Base-by-base conservation (phyloP, 176 grass and related monocot species). In the Lolium perenne region DNA sequence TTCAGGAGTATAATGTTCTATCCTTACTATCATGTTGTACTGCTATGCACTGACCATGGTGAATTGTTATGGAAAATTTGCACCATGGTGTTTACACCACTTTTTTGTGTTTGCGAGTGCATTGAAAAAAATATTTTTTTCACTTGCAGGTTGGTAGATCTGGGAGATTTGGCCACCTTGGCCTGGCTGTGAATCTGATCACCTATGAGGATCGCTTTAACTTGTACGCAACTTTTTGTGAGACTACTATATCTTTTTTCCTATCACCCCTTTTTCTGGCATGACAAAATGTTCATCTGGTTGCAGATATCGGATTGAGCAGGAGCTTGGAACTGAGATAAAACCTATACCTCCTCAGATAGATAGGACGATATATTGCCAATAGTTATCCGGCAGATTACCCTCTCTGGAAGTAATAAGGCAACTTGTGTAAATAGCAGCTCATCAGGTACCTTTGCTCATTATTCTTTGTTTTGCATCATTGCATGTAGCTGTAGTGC, bases 121-220 rank as follows among this genome's bases (percentile, higher is more conserved):
- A 14, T 71, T 80, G 61, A 71, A 17, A 26, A 26, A 45, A 49
- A 0, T 86, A 51, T 43, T 43, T 11, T 53, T 21, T 81, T 67
- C 25, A 49, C n/a, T 69, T 88, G 71, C 55, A 98, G 96, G 95
- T 95, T 94, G 95, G 95, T 76, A 90, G 96, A 68, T 98, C 96
- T 79, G 93, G 96, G 10, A 82, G 96, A 87, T 98, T 92, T 88
- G 96, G 93, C 12, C 93, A 98, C 79, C 96, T 98, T 82, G 96
- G 96, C 54, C 70, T 98, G 50, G 93, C 93, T 38, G 90, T 94
- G 51, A 95, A 95, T 89, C 88, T 98, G 82, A 94, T 98, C 80
- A 98, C 96, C 49, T 98, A 91, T 3, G 95, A 98, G 82, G 96
- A 95, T 73, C 93, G 93, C 5, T 98, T 95, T 82, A 98, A 98